Conservation (phyloP, 495 filamentous ascomycete species). For the Aspergillus indologenus region DNA sequence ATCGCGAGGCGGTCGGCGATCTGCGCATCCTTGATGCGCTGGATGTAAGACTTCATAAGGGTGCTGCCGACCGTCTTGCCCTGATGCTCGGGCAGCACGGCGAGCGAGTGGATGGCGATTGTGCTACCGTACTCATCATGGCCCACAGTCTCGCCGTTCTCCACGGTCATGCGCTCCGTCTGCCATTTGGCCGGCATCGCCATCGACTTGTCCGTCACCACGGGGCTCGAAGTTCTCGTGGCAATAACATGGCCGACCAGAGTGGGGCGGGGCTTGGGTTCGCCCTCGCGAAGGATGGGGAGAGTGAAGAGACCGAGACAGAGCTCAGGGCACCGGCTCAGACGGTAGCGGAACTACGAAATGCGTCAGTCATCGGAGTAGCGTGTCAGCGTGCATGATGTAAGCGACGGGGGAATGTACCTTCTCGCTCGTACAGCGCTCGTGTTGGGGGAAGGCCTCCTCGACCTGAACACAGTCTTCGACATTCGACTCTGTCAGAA, state of each 20-base stretch:
- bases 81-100: constrained; percentile 73
- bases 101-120: constrained; percentile 77
- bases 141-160: constrained; percentile 42
- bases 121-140: constrained; percentile 73
- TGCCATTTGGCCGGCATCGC: constrained; percentile 64
- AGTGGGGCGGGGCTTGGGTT: constrained; percentile 46
- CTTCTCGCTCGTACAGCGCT: constrained; percentile 78
- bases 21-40: constrained; percentile 62
- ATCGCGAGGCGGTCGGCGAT: constrained; percentile 72
- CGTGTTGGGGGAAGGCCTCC: constrained; percentile 66
- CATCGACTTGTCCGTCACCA: constrained; percentile 78
- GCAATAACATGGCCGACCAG: constrained; percentile 82
- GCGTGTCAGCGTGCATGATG: background rate
- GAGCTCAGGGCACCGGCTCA: constrained; percentile 73
- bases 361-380: background rate
- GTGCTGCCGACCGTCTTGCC: constrained; percentile 70
- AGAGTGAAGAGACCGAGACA: constrained; percentile 76
- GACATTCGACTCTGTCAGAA: constrained; percentile 68
- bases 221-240: constrained; percentile 57
- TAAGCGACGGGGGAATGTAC: too few relatives aligned
- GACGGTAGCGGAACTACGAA: constrained; percentile 74
- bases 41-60: constrained; percentile 71
- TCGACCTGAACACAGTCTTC: constrained; percentile 77
- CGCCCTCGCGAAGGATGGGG: constrained; percentile 38
- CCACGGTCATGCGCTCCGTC: constrained; percentile 33